A percentile compares a stretch with the other conserved stretches of the same genome.
phyloP scores from a whole-genome alignment of 2,329 filamentous ascomycete species.

The Botryotinia calthae region DNA sequence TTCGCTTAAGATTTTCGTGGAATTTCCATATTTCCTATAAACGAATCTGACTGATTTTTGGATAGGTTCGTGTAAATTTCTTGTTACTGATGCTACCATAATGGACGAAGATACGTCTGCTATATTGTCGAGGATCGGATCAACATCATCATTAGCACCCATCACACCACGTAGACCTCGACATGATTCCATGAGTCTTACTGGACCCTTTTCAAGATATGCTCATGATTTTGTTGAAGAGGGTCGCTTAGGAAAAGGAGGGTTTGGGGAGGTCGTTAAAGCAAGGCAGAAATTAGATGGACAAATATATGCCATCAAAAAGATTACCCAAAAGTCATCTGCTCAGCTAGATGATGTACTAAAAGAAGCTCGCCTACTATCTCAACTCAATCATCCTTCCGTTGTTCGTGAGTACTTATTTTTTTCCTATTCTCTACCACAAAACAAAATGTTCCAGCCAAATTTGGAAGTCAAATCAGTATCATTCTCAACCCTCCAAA shows the following conservation, averaged over 20 bases:
- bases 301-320: conserved; percentile 94
- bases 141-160: conserved; percentile 43
- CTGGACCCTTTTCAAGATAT: conserved; percentile 61
- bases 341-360: conserved; percentile 77
- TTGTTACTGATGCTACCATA: conserved; percentile 63
- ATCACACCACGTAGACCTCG: conserved; percentile 51
- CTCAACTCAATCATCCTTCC: conserved; percentile 85
- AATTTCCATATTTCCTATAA: no score
- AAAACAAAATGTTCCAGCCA: neutral
- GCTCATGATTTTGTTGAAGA: conserved; percentile 87
- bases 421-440: neutral
- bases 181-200: conserved; percentile 59
- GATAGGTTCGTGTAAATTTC: conserved; percentile 56
- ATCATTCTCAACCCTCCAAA: neutral
- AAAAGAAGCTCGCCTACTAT: conserved; percentile 83
- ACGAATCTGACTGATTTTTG: neutral
- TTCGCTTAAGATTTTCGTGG: neutral
- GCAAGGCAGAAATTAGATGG: conserved; percentile 92
- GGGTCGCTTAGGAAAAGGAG: conserved; percentile 84
- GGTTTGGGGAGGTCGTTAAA: conserved; percentile 95
- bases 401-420: conserved; percentile 43
- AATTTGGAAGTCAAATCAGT: neutral
- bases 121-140: conserved; percentile 43
- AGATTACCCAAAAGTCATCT: conserved; percentile 80
- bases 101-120: conserved; percentile 43